Evolutionary conservation across 345 rosid species (phyloP).

Genomic region (Citrus maxima): DNA sequence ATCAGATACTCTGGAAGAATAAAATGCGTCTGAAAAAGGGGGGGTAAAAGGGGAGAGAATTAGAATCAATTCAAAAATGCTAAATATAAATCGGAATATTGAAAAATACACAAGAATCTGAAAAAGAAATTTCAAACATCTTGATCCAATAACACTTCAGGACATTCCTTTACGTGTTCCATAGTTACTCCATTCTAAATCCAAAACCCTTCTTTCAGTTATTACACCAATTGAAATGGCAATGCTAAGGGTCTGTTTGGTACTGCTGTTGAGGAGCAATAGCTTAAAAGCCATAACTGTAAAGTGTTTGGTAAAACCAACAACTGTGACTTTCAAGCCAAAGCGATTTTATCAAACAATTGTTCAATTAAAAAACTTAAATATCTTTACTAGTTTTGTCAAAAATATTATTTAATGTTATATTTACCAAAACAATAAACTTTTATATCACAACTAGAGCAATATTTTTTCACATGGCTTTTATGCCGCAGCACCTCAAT

Average conservation of each 20-base stretch:
- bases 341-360: no score
- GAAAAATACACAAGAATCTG: neutral
- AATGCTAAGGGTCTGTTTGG: neutral
- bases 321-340: no score
- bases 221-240: neutral
- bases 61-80: neutral
- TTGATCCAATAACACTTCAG: neutral
- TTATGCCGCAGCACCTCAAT: no score
- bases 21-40: conserved; percentile 64
- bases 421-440: no score
- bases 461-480: no score
- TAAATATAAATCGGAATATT: neutral
- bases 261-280: no score
- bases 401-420: no score
- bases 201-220: neutral
- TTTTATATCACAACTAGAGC: no score
- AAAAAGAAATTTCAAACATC: neutral
- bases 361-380: no score
- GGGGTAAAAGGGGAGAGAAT: neutral
- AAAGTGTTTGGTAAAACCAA: no score
- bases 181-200: neutral
- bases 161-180: neutral
- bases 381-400: no score
- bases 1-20: conserved; percentile 85
- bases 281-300: no score